Conservation (phyloP, 495 filamentous ascomycete genomes). For the Staphylotrichum longicolle region DNA sequence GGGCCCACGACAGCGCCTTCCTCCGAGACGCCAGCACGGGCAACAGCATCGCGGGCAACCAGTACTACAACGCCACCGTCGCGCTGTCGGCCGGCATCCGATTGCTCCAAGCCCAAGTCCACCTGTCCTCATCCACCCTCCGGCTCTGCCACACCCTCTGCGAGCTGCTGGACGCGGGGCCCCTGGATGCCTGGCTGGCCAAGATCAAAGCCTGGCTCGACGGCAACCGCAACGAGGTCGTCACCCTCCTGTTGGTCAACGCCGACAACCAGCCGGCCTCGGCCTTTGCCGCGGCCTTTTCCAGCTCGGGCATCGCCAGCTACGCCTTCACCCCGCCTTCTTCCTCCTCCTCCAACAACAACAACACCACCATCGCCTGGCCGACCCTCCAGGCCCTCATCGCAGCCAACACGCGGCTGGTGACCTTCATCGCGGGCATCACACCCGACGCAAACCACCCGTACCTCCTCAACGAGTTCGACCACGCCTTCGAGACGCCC, state of each 20-base stretch:
- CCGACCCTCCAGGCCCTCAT: constrained; percentile 65
- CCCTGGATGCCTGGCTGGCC: constrained; percentile 55
- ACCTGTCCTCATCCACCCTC: constrained; percentile 51
- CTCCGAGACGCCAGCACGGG: constrained; percentile 47
- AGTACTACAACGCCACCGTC: constrained; percentile 61
- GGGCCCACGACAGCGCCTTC: constrained; percentile 68
- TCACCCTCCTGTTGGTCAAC: constrained; percentile 70
- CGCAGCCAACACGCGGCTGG: constrained; percentile 54
- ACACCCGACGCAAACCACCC: constrained; percentile 44
- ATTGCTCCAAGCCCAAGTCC: constrained; percentile 68
- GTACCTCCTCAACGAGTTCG: constrained; percentile 69
- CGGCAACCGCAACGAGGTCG: constrained; percentile 61
- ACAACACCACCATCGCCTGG: constrained; percentile 41
- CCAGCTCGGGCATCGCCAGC: constrained; percentile 50
- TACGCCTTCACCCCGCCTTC: constrained; percentile 56
- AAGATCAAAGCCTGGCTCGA: constrained; percentile 65
- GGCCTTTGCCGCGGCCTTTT: constrained; percentile 55
- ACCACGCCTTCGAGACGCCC: constrained; percentile 68
- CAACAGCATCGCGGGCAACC: constrained; percentile 60
- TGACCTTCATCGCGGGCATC: constrained; percentile 62
- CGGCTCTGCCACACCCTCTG: constrained; percentile 67
- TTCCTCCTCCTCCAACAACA: constrained; percentile 18
- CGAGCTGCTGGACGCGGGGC: constrained; percentile 61
- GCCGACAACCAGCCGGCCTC: constrained; percentile 52
- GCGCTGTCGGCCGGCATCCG: constrained; percentile 68